These are phyloP conservation scores for Thielaviopsis populi DNA, from an alignment of 2,329 filamentous ascomycete genomes.

Conservation along the genomic window DNA sequence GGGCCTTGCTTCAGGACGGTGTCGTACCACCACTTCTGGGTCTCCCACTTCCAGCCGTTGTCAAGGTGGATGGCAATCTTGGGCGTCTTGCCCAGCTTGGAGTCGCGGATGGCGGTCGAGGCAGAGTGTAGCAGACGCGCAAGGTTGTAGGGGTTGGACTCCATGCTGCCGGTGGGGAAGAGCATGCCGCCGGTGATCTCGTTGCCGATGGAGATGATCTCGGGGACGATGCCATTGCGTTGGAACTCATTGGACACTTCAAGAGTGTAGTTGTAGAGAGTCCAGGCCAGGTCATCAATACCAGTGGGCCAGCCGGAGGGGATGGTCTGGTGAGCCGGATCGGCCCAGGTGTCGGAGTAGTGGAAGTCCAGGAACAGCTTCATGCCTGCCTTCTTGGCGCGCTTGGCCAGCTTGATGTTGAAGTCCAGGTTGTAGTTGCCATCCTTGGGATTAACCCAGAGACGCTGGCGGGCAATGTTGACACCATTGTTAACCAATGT, in stretches of 20 bases:
- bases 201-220: constrained; percentile 57
- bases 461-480: constrained; percentile 54
- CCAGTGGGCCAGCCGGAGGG: constrained; percentile 49
- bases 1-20: constrained; percentile 36
- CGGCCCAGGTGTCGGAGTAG: constrained; percentile 57
- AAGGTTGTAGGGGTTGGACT: constrained; percentile 40
- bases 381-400: constrained; percentile 48
- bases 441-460: constrained; percentile 54
- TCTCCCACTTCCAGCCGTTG: constrained; percentile 57
- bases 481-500: constrained; percentile 48
- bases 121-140: constrained; percentile 50
- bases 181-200: constrained; percentile 55
- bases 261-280: constrained; percentile 55
- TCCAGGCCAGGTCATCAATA: constrained; percentile 42
- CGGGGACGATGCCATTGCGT: constrained; percentile 36
- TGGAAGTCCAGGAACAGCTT: constrained; percentile 49
- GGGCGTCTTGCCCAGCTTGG: constrained; percentile 38
- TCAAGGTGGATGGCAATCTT: constrained; percentile 63
- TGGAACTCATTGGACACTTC: constrained; percentile 47
- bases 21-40: constrained; percentile 52
- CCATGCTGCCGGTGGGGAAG: constrained; percentile 46
- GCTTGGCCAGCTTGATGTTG: constrained; percentile 51
- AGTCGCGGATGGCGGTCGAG: constrained; percentile 49
- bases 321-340: constrained; percentile 46
- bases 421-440: constrained; percentile 55